These are phyloP conservation scores for Helichrysum umbraculigerum DNA, from an alignment of 129 eudicot genomes.

Conservation along the genomic window DNA sequence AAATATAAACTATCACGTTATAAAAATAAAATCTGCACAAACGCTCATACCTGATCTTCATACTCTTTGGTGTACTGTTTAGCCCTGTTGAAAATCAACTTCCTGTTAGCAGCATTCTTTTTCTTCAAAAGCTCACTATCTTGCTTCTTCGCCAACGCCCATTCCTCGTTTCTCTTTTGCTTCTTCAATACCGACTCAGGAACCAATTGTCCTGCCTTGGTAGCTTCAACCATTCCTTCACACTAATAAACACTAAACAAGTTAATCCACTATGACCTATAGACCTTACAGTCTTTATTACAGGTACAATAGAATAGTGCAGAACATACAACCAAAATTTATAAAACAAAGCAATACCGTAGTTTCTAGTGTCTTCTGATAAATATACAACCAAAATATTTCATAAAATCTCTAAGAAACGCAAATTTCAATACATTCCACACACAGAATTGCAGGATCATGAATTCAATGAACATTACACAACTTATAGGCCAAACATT, in stretches of 20 bases:
- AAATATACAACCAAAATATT: background rate
- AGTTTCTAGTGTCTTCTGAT: background rate
- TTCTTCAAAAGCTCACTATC: slow-evolving; percentile 49
- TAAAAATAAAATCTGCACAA: background rate
- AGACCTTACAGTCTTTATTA: background rate
- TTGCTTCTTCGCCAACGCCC: slow-evolving; percentile 67
- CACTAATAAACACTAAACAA: background rate
- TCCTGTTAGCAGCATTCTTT: slow-evolving; percentile 63
- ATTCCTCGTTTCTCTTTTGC: slow-evolving; percentile 79
- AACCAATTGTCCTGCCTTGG: slow-evolving; percentile 40
- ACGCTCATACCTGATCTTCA: slow-evolving; percentile 49
- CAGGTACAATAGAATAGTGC: background rate
- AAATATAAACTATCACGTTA: background rate
- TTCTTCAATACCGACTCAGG: slow-evolving; percentile 82
- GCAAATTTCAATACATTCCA: background rate
- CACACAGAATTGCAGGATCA: background rate
- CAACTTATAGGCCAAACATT: background rate
- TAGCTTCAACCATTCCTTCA: slow-evolving; percentile 53
- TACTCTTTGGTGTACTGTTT: slow-evolving; percentile 65
- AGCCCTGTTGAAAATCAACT: slow-evolving; percentile 59
- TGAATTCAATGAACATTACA: background rate
- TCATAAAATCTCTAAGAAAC: background rate
- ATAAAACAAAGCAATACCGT: background rate
- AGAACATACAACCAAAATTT: too few relatives aligned
- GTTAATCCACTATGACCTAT: background rate